Evolutionary conservation across 2,329 filamentous ascomycete genomes (phyloP).

Genomic region (Fusarium papillatum): DNA sequence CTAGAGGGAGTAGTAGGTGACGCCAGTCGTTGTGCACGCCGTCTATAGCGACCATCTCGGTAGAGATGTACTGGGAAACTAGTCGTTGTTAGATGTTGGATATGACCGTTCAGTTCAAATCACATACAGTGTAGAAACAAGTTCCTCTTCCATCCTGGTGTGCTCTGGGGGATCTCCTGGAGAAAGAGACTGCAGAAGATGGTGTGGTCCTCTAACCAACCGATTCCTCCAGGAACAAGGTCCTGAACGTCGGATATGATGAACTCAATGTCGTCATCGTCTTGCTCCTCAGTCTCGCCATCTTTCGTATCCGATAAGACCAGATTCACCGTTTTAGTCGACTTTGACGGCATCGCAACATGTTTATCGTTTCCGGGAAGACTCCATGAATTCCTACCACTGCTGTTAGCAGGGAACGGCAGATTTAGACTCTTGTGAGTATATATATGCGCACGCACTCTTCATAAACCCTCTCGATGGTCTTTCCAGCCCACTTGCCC

Average conservation of each 20-base stretch:
- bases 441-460: constrained; percentile 4
- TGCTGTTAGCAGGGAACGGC: background rate
- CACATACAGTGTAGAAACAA: constrained; percentile 35
- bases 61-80: constrained; percentile 41
- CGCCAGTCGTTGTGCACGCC: constrained; percentile 44
- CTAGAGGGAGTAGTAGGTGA: constrained; percentile 35
- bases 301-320: background rate
- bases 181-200: constrained; percentile 9
- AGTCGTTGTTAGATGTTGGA: accelerated
- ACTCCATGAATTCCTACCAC: constrained; percentile 23
- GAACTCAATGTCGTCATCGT: background rate
- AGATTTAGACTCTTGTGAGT: accelerated
- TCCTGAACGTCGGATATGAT: background rate
- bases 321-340: background rate
- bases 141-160: constrained; percentile 28
- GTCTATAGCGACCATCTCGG: constrained; percentile 43
- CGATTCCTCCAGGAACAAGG: accelerated
- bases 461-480: constrained; percentile 39
- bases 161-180: constrained; percentile 20
- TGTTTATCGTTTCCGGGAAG: background rate
- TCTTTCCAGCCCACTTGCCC: constrained; percentile 44
- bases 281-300: background rate
- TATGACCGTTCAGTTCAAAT: accelerated
- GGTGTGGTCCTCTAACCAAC: background rate
- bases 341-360: background rate